Conservation (phyloP, 768 basidiomycete species). For the Cyclocybe cylindracea region DNA sequence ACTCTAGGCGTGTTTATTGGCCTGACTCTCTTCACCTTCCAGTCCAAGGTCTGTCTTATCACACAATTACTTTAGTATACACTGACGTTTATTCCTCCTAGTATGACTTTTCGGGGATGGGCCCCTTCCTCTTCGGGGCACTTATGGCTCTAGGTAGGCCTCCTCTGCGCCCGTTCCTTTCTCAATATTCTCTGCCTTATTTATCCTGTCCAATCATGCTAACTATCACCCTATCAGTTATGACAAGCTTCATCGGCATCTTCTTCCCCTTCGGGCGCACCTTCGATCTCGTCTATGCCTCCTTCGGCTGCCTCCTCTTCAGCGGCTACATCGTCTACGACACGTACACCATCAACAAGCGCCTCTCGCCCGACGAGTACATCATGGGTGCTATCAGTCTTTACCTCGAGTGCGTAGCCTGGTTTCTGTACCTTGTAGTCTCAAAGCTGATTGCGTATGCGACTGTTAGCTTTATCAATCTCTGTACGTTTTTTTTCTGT, state of each 20-base stretch:
- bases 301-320: slow-evolving; percentile 81
- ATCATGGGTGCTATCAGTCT: slow-evolving; percentile 89
- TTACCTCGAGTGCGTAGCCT: slow-evolving; percentile 84
- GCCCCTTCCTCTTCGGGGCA: slow-evolving; percentile 85
- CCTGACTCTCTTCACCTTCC: slow-evolving; percentile 91
- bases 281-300: slow-evolving; percentile 79
- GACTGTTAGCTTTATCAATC: slow-evolving; percentile 87
- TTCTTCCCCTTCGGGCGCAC: slow-evolving; percentile 87
- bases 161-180: too few relatives aligned
- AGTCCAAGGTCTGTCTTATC: slow-evolving; percentile 69
- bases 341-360: slow-evolving; percentile 87
- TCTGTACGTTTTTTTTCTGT: slow-evolving; percentile 77
- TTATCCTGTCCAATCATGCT: background rate
- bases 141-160: slow-evolving; percentile 74
- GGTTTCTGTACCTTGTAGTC: background rate
- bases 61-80: background rate
- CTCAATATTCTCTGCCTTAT: background rate
- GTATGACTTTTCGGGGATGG: slow-evolving; percentile 95
- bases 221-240: slow-evolving; percentile 40
- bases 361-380: slow-evolving; percentile 89
- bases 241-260: slow-evolving; percentile 79
- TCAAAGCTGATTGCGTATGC: slow-evolving; percentile 11
- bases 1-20: slow-evolving; percentile 93
- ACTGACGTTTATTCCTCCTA: slow-evolving; percentile 24
- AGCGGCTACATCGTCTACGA: slow-evolving; percentile 91